Conservation (phyloP, 1,284 basidiomycete genomes). For the Cryptococcus depauperatus region DNA sequence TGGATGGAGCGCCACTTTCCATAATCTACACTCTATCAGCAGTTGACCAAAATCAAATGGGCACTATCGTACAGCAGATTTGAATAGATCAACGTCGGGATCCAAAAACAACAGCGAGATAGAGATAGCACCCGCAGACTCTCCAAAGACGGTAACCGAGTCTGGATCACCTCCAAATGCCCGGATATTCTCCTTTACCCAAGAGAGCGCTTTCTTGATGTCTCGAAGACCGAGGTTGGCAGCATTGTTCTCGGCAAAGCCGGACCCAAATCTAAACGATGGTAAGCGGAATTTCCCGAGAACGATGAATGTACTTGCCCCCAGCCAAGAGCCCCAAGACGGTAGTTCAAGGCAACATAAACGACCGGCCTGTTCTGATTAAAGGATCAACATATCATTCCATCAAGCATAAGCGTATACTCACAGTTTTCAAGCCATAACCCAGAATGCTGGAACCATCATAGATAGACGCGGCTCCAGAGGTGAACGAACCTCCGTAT, state of each 20-base stretch:
- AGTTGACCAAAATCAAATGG: neutral
- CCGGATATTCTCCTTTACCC: conserved; percentile 48
- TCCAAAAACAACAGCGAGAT: conserved; percentile 33
- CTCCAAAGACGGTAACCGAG: conserved; percentile 43
- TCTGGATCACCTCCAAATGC: conserved; percentile 48
- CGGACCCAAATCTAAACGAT: conserved; percentile 19
- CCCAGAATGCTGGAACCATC: conserved; percentile 18
- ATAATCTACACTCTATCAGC: conserved; percentile 31
- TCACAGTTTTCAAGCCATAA: conserved; percentile 3
- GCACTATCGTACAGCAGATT: conserved; percentile 22
- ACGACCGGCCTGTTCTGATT: conserved; percentile 38
- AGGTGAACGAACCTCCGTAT: conserved; percentile 37
- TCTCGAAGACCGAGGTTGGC: conserved; percentile 46
- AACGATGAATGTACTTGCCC: conserved; percentile 3
- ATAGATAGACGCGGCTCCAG: conserved; percentile 19
- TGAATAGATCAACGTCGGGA: conserved; percentile 31
- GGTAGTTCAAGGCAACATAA: conserved; percentile 46
- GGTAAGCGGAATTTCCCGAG: neutral
- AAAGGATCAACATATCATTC: neutral
- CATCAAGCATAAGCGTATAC: neutral
- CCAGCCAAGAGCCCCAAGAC: conserved; percentile 48
- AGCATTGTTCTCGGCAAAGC: conserved; percentile 30
- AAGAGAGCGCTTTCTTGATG: conserved; percentile 47
- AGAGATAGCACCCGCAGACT: conserved; percentile 43
- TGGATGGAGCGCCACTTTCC: conserved; percentile 40